phyloP scores from a whole-genome alignment of 2,329 filamentous ascomycete species.

The Fusarium mexicanum region DNA sequence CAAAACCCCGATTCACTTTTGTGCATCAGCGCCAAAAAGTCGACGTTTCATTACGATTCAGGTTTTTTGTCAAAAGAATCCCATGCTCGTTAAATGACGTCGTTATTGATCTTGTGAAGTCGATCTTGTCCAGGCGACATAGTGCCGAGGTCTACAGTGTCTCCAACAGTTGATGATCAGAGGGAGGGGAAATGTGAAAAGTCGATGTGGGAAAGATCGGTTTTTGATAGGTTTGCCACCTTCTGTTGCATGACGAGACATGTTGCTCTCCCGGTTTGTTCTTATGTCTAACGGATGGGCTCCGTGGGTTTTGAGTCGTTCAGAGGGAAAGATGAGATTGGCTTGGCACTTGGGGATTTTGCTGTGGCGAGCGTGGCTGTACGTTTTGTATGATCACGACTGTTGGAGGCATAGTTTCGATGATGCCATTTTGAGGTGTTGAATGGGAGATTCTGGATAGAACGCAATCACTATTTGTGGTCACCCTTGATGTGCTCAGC shows the following conservation, averaged over 20 bases:
- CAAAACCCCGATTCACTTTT: neutral
- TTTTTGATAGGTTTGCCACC: slow-evolving; percentile 6
- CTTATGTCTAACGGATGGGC: neutral
- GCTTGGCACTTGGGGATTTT: neutral
- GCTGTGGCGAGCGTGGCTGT: slow-evolving; percentile 1
- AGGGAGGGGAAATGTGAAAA: neutral
- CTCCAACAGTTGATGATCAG: neutral
- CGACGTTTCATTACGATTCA: slow-evolving; percentile 13
- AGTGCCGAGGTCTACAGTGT: neutral
- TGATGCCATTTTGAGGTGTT: slow-evolving; percentile 1
- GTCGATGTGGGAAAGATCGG: neutral
- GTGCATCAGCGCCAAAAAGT: neutral
- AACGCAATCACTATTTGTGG: neutral
- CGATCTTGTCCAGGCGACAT: slow-evolving; percentile 2
- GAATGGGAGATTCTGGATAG: too few relatives aligned
- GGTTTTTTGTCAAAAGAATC: neutral
- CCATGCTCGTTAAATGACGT: slow-evolving; percentile 23
- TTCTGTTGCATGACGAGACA: neutral
- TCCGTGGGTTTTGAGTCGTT: neutral
- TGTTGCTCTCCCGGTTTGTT: slow-evolving; percentile 6
- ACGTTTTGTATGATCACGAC: neutral
- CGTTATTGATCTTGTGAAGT: neutral
- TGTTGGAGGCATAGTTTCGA: neutral
- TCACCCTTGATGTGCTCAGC: neutral
- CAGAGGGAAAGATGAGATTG: neutral